These are phyloP conservation scores for Keithomyces neogunnii DNA, from an alignment of 2,329 filamentous ascomycete species.

Conservation along the genomic window DNA sequence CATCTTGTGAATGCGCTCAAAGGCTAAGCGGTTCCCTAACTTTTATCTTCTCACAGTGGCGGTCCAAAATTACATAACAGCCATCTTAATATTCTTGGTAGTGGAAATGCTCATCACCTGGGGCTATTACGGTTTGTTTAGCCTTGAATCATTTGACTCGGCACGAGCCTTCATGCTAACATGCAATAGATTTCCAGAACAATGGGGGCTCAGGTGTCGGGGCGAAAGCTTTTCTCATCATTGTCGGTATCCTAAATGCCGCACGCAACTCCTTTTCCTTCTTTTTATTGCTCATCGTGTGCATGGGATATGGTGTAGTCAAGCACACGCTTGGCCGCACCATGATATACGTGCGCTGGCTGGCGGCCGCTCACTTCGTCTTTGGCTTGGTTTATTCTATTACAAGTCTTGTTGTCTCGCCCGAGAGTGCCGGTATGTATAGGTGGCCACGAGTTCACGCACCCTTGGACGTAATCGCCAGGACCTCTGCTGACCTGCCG, in stretches of 20 bases:
- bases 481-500: conserved; percentile 11
- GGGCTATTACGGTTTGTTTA: conserved; percentile 78
- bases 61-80: conserved; percentile 98
- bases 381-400: conserved; percentile 93
- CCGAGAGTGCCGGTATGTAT: conserved; percentile 64
- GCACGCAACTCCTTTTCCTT: conserved; percentile 96
- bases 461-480: neutral
- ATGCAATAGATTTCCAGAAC: conserved; percentile 72
- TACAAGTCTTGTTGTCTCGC: conserved; percentile 79
- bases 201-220: conserved; percentile 75
- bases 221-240: conserved; percentile 76
- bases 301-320: conserved; percentile 98
- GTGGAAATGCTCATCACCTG: conserved; percentile 97
- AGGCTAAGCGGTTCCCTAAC: neutral
- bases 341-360: conserved; percentile 87
- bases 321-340: conserved; percentile 85
- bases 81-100: conserved; percentile 88
- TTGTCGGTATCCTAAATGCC: conserved; percentile 90
- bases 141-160: too few relatives aligned
- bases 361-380: conserved; percentile 87
- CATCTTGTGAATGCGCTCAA: neutral
- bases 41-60: conserved; percentile 48
- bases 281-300: conserved; percentile 94
- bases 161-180: conserved; percentile 22
- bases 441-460: neutral